Evolutionary conservation across 1,284 basidiomycete genomes (phyloP).

Genomic region (Puccinia horiana): DNA sequence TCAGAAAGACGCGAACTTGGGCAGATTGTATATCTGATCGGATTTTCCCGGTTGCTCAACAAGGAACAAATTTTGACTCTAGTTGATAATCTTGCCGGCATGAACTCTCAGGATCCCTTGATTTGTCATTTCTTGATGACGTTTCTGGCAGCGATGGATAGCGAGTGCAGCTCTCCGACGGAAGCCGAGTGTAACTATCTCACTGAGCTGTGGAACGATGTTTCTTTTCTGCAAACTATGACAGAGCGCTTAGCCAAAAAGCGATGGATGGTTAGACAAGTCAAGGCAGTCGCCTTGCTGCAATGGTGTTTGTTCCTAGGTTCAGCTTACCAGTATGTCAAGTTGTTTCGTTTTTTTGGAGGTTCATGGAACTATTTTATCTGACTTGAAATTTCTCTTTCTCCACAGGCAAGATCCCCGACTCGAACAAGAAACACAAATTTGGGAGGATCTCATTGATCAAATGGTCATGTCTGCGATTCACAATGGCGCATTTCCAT

Average conservation of each 20-base stretch:
- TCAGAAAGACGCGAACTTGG: conserved; percentile 46
- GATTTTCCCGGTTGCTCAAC: conserved; percentile 41
- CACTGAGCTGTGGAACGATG: conserved; percentile 37
- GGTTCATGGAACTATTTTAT: background rate
- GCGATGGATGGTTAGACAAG: conserved; percentile 48
- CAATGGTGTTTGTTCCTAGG: conserved; percentile 49
- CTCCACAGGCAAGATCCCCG: conserved; percentile 72
- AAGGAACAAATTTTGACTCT: conserved; percentile 23
- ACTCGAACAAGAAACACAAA: conserved; percentile 64
- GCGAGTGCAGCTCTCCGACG: conserved; percentile 33
- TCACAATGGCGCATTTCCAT: conserved; percentile 76
- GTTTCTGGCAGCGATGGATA: conserved; percentile 45
- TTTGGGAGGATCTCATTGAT: conserved; percentile 76
- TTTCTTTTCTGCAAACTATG: conserved; percentile 33
- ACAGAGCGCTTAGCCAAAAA: conserved; percentile 35
- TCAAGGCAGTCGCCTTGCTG: conserved; percentile 47
- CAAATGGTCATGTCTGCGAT: conserved; percentile 67
- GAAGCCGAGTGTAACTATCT: conserved; percentile 37
- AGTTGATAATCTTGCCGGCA: conserved; percentile 39
- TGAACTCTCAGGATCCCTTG: conserved; percentile 46
- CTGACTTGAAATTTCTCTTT: conserved; percentile 61
- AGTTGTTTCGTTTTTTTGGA: background rate
- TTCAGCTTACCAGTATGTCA: conserved; percentile 49
- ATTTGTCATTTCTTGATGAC: conserved; percentile 47
- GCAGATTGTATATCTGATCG: conserved; percentile 47